Base-by-base conservation (phyloP, 1,139 yeast genomes). In the Protomyces macrosporus region DNA sequence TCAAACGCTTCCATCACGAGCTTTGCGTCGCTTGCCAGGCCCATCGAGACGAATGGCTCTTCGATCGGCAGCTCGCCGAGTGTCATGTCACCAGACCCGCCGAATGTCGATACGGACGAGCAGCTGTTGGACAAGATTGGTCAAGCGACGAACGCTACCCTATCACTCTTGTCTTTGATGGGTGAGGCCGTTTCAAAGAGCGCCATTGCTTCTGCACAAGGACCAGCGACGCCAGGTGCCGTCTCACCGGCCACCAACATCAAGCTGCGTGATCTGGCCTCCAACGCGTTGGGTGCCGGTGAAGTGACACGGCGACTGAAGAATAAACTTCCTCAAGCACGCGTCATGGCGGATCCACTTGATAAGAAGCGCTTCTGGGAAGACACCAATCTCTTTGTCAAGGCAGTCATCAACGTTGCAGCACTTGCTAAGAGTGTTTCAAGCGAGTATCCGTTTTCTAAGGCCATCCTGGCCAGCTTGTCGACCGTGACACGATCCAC, bases 311-410 rank as follows among this genome's bases (percentile, higher is more conserved):
- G 86, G 66, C 76, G 85, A 64, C 80, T 90, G 59, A 83, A 83
- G 68, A 77, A 79, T 5, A 82, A 86, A 65, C 76, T 91, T 64
- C 78, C 79, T 6, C 78, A 82, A 1, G 82, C 84, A 54, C 75
- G 81, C 40, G 79, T 80, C 40, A 79, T 79, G 53, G 37, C 39
- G 12, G 77, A 78, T 10, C 68, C 74, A 14, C 79, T 84, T 0
- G 86, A 87, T 42, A 84, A 87, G 67, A 79, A 82, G 66, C 79
- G 80, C 69, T 85, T 93, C 66, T 91, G 95, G 85, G 98, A 91
- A 69, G 95, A 88, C 70, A 87, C 90, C 48, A 90, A 89, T 73
- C 77, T 84, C 63, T 90, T 91, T 70, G 78, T 91, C 69, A 90
- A 90, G 71, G 86, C 67, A 12, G 63, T 66, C 53, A 66, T 66